Evolutionary conservation across 345 rosid genomes (phyloP).

Genomic region (Gossypium arboreum): DNA sequence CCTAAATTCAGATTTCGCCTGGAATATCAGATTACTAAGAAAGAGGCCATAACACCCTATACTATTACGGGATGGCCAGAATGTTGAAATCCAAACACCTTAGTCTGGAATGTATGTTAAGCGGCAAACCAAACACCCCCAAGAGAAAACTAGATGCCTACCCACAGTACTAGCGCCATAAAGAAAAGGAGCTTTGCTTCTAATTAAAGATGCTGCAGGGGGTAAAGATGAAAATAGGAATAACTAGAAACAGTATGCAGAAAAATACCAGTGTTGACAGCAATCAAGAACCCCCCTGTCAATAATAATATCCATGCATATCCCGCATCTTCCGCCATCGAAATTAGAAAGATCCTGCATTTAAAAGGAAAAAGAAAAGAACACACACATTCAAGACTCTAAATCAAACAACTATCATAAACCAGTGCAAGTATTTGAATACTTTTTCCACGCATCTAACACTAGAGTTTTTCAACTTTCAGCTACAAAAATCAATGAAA

Average conservation of each 20-base stretch:
- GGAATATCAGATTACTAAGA: too few relatives aligned
- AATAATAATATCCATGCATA: slow-evolving; percentile 92
- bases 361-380: background rate
- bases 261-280: slow-evolving; percentile 83
- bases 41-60: too few relatives aligned
- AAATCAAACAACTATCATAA: background rate
- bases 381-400: background rate
- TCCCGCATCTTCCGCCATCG: slow-evolving; percentile 92
- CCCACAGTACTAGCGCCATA: background rate
- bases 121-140: too few relatives aligned
- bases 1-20: too few relatives aligned
- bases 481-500: background rate
- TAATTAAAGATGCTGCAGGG: background rate
- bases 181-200: background rate
- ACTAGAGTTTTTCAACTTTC: background rate
- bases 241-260: slow-evolving; percentile 4
- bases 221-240: background rate
- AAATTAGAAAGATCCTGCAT: slow-evolving; percentile 51
- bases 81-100: too few relatives aligned
- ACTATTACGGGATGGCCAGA: too few relatives aligned
- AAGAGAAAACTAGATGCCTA: background rate
- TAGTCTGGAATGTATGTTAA: too few relatives aligned
- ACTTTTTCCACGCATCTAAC: background rate
- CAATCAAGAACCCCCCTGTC: slow-evolving; percentile 97
- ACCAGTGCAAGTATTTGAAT: slow-evolving; percentile 6